Conservation (phyloP, 2,329 filamentous ascomycete genomes). For the Hymenoscyphus albidus region DNA sequence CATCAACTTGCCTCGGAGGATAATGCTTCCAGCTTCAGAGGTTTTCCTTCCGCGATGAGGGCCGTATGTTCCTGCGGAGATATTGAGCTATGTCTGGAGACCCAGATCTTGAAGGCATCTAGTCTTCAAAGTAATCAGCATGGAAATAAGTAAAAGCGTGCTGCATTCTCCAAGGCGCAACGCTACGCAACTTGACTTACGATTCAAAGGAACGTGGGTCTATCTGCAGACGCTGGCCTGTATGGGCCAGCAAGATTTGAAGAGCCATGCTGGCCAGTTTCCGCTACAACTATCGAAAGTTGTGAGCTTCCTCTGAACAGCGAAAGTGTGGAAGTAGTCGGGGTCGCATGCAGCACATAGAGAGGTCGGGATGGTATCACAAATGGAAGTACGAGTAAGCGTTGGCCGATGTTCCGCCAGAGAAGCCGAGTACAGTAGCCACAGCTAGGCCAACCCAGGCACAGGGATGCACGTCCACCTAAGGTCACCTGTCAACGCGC, state of each 20-base stretch:
- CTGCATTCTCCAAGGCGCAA: background rate
- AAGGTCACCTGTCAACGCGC: constrained; percentile 7
- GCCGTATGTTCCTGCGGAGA: constrained; percentile 76
- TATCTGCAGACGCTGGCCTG: constrained; percentile 78
- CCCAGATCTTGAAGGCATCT: constrained; percentile 80
- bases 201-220: constrained; percentile 72
- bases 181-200: constrained; percentile 44
- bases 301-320: constrained; percentile 21
- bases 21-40: constrained; percentile 58
- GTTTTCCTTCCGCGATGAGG: constrained; percentile 69
- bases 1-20: constrained; percentile 64
- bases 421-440: constrained; percentile 2
- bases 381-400: constrained; percentile 20
- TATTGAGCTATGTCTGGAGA: constrained; percentile 70
- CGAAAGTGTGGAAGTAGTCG: constrained; percentile 15
- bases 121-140: constrained; percentile 49
- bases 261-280: constrained; percentile 66
- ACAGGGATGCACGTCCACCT: background rate
- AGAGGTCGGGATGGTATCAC: constrained; percentile 1
- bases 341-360: constrained; percentile 20
- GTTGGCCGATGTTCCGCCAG: constrained; percentile 12
- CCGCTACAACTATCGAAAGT: constrained; percentile 29
- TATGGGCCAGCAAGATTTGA: constrained; percentile 88
- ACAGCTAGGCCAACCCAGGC: background rate
- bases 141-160: background rate